A percentile compares a stretch with the other conserved stretches of the same genome.
Evolutionary conservation across 2,329 filamentous ascomycete species (phyloP).

Genomic region (Fusarium avenaceum): DNA sequence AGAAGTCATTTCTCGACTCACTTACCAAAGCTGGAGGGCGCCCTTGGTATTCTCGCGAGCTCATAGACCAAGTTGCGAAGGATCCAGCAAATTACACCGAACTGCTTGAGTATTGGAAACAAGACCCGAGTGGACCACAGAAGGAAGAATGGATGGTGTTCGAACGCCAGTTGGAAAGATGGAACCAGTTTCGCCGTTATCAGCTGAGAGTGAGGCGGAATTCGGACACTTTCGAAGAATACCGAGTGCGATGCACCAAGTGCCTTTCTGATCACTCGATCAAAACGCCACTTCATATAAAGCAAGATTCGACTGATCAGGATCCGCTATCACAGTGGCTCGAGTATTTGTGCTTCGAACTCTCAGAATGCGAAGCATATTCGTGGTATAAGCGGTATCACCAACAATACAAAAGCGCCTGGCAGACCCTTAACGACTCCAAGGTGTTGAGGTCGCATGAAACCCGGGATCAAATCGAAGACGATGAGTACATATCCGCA

Average conservation of each 20-base stretch:
- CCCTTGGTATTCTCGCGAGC: constrained; percentile 38
- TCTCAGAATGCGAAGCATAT: constrained; percentile 26
- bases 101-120: constrained; percentile 38
- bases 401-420: constrained; percentile 31
- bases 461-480: constrained; percentile 24
- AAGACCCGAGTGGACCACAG: constrained; percentile 6
- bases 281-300: constrained; percentile 16
- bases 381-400: constrained; percentile 35
- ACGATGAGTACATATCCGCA: neutral
- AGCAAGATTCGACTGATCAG: constrained; percentile 49
- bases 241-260: constrained; percentile 19
- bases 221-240: constrained; percentile 17
- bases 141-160: constrained; percentile 36
- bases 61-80: constrained; percentile 27
- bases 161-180: constrained; percentile 37
- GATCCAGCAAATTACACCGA: constrained; percentile 15
- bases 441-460: constrained; percentile 22
- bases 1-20: constrained; percentile 23
- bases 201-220: constrained; percentile 35
- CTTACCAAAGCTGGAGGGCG: constrained; percentile 39
- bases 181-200: constrained; percentile 38
- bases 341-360: constrained; percentile 54
- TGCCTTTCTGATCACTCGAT: constrained; percentile 25
- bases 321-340: constrained; percentile 56
- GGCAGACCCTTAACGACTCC: constrained; percentile 31